Percentiles rank a stretch among this genome's conserved stretches.
Evolutionary conservation across 139 green algal species (phyloP).

Genomic region (Closterium sp.): DNA sequence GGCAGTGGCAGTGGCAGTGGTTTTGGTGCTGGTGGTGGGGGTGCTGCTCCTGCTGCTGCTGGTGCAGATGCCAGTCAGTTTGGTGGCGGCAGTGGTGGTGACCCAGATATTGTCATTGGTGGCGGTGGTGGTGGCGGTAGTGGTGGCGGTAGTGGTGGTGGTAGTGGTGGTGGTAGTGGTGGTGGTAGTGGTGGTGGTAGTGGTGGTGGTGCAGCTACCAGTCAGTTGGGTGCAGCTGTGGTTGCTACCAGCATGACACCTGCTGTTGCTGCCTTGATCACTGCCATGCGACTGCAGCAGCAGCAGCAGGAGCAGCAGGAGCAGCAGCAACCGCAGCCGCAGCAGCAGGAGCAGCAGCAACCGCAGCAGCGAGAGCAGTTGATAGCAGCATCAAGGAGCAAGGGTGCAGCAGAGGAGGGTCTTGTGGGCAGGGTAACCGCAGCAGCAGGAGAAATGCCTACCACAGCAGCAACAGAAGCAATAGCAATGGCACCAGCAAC

Average conservation of each 20-base stretch:
- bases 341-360: not conserved
- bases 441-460: not conserved
- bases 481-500: not conserved
- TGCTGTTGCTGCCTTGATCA: not conserved
- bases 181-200: too few relatives aligned
- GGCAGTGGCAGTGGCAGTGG: not conserved
- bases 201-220: not conserved
- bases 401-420: too few relatives aligned
- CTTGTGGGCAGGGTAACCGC: too few relatives aligned
- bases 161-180: too few relatives aligned
- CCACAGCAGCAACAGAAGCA: not conserved
- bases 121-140: too few relatives aligned
- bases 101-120: too few relatives aligned
- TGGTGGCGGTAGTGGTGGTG: not conserved
- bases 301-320: not conserved
- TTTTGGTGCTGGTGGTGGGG: not conserved
- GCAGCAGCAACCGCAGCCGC: not conserved
- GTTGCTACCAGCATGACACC: not conserved
- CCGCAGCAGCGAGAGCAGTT: not conserved
- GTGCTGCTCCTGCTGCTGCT: not conserved
- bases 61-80: not conserved
- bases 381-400: not conserved
- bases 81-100: too few relatives aligned
- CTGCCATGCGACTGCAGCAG: not conserved
- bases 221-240: not conserved